Base-by-base conservation (phyloP, 176 grass and related monocot genomes). In the Cenchrus fungigraminus region DNA sequence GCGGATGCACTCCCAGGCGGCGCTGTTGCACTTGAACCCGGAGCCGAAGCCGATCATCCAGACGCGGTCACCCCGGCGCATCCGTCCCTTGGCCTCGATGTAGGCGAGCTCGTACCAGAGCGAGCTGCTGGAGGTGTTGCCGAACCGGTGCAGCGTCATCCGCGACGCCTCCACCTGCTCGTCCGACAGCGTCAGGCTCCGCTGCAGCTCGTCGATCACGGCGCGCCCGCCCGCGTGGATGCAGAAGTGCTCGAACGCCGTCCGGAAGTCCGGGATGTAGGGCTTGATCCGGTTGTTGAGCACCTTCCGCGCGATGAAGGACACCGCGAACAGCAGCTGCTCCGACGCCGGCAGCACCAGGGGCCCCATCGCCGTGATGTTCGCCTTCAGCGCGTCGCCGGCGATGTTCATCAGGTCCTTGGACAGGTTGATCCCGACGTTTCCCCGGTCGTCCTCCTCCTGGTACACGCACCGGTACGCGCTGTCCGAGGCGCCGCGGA, bases 231-330 rank as follows among this genome's bases (percentile, higher is more conserved):
- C 95, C 0, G 95, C 95, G 80, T 98, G 95, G 73, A 98, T 93
- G 91, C 95, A 98, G 76, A 98, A 98, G 86, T 98, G 95, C 71
- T 98, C 95, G 83, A 98, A 98, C 44, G 95, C 95, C 79, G 82
- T 82, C 37, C 86, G 68, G 88, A 95, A 95, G 84, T 95, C 87
- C 19, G 91, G 90, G 85, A 95, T 89, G 79, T 89, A 92, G 8
- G 79, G 74, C 76, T 16, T 92, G 63, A 96, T 50, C 57, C 84
- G 79, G 17, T 66, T 8, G 68, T 13, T 82, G 17, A 86, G 69
- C 60, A 84, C 86, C 85, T 69, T 88, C 6, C 91, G 82, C 79
- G 82, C 84, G 17, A 85, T 82, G 81, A 94, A 87, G 34, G 80
- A 87, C 16, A 83, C 29, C 65, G 76, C 86, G 91, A 94, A 94